Percentiles rank a stretch among this genome's conserved stretches.
Conservation (phyloP, 139 green algal species). For the Edaphochlamys debaryana region DNA sequence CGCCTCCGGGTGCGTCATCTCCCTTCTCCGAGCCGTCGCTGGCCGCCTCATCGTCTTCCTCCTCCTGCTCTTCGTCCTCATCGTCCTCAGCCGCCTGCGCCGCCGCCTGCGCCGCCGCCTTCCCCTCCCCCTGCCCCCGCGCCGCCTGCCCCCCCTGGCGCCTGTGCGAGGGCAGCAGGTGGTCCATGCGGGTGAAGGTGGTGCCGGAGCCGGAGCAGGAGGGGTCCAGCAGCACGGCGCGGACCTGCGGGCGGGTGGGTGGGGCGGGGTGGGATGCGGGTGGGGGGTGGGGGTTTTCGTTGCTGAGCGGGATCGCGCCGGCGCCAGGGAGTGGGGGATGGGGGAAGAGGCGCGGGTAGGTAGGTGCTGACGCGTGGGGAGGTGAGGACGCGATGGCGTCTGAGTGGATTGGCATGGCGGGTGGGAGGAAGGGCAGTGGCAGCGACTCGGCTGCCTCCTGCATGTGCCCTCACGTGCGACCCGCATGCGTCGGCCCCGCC, state of each 20-base stretch:
- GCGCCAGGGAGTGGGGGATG: no score
- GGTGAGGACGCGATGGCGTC: no score
- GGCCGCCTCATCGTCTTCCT: background rate
- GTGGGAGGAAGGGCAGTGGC: no score
- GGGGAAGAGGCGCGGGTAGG: no score
- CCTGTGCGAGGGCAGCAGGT: conserved; percentile 74
- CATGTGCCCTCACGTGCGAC: no score
- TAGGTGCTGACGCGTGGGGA: background rate
- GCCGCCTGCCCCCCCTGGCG: background rate
- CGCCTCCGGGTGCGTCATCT: background rate
- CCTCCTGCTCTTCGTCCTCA: background rate
- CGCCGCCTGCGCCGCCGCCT: background rate
- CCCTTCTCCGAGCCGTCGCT: background rate
- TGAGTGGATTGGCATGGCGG: no score
- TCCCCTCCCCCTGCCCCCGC: background rate
- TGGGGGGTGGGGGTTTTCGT: background rate
- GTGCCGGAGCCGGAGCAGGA: conserved; percentile 52
- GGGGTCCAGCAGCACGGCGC: conserved; percentile 88
- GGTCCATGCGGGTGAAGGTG: conserved; percentile 64
- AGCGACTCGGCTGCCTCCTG: no score
- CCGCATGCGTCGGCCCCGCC: no score
- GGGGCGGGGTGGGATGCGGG: background rate
- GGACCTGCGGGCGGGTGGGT: conserved; percentile 57
- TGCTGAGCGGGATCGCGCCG: no score
- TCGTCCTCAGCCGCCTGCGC: no score